phyloP scores from a whole-genome alignment of 2,329 filamentous ascomycete species.

The Fusarium poae region DNA sequence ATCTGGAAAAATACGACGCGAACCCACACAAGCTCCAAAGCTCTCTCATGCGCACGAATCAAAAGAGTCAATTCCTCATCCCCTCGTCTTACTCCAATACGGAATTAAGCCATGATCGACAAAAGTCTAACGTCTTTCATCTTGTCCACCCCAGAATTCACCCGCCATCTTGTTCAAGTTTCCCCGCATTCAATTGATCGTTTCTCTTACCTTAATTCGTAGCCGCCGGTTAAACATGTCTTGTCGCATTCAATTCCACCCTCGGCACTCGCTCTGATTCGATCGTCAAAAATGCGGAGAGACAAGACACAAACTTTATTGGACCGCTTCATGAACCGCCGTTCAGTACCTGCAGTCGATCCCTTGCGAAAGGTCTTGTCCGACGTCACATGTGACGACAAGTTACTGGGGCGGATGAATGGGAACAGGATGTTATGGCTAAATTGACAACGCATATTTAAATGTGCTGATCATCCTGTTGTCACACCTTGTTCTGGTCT shows the following conservation, averaged over 20 bases:
- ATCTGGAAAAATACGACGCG: slow-evolving; percentile 16
- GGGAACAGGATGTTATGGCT: background rate
- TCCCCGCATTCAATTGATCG: slow-evolving; percentile 26
- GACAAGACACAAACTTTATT: slow-evolving; percentile 8
- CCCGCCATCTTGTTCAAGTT: slow-evolving; percentile 10
- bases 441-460: slow-evolving; percentile 3
- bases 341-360: background rate
- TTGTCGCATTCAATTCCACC: background rate
- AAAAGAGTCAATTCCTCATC: background rate
- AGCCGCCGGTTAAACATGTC: slow-evolving; percentile 23
- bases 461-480: slow-evolving; percentile 4
- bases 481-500: background rate
- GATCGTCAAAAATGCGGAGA: slow-evolving; percentile 39
- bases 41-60: slow-evolving; percentile 36
- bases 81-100: slow-evolving; percentile 19
- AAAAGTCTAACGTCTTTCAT: slow-evolving; percentile 28
- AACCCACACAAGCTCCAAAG: slow-evolving; percentile 23
- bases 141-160: slow-evolving; percentile 30
- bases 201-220: background rate
- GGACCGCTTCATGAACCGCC: slow-evolving; percentile 26
- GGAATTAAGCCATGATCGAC: slow-evolving; percentile 25
- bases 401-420: slow-evolving; percentile 12
- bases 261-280: slow-evolving; percentile 22
- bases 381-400: slow-evolving; percentile 4
- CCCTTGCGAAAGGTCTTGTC: background rate